phyloP scores from a whole-genome alignment of 164 flowering plant species.

The Pachysandra terminalis region DNA sequence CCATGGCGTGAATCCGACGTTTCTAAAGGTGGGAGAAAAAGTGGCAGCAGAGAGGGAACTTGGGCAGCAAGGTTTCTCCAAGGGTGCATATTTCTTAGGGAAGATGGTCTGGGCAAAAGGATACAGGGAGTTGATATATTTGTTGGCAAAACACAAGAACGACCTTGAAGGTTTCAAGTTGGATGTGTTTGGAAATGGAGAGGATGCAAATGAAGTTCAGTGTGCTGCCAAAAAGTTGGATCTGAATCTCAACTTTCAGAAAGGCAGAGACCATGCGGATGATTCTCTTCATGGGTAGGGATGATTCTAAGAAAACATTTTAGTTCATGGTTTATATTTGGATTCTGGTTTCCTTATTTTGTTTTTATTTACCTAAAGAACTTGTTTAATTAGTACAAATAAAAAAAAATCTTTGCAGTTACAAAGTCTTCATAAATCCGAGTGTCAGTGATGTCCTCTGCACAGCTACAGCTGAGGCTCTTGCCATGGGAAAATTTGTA shows the following conservation, averaged over 20 bases:
- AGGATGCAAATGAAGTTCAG: slow-evolving; percentile 71
- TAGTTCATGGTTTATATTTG: not conserved
- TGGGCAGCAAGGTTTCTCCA: slow-evolving; percentile 65
- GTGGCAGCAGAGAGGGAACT: slow-evolving; percentile 54
- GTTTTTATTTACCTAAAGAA: slow-evolving; percentile 1
- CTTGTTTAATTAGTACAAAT: no score
- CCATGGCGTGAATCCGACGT: slow-evolving; percentile 80
- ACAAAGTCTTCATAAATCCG: slow-evolving; percentile 79
- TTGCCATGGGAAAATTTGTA: slow-evolving; percentile 85
- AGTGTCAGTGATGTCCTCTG: slow-evolving; percentile 84
- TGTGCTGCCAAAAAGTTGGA: slow-evolving; percentile 49
- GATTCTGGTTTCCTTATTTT: not conserved
- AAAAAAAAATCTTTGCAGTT: slow-evolving; percentile 29
- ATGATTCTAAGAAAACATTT: not conserved
- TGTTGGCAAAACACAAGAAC: slow-evolving; percentile 49
- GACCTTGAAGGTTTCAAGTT: slow-evolving; percentile 59
- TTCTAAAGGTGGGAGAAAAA: slow-evolving; percentile 62
- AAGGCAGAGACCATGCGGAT: slow-evolving; percentile 80
- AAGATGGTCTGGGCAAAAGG: slow-evolving; percentile 93
- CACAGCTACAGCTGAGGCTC: slow-evolving; percentile 86
- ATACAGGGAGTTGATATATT: slow-evolving; percentile 61
- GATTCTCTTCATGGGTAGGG: slow-evolving; percentile 69
- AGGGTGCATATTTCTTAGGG: slow-evolving; percentile 78
- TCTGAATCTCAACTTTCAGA: slow-evolving; percentile 53
- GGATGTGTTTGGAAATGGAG: slow-evolving; percentile 79